phyloP scores from a whole-genome alignment of 495 filamentous ascomycete genomes.

The Podospora comata region DNA sequence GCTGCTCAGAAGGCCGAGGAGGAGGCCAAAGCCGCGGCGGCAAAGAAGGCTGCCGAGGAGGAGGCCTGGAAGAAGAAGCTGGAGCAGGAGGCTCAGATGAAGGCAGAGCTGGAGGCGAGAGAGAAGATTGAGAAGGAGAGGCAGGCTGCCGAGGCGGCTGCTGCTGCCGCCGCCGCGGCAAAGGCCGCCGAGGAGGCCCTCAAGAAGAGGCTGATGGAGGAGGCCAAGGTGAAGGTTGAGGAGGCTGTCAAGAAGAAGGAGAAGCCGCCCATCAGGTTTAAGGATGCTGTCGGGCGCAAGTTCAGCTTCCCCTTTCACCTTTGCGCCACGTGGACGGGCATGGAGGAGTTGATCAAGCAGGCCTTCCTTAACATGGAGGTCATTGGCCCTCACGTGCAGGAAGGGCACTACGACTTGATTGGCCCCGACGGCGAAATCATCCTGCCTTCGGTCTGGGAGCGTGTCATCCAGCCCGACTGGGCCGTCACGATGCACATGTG shows the following conservation, averaged over 20 bases:
- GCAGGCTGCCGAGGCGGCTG: constrained; percentile 30
- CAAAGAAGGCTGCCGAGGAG: constrained; percentile 46
- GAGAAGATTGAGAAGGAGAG: constrained; percentile 43
- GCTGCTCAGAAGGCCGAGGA: constrained; percentile 40
- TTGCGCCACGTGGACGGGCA: constrained; percentile 77
- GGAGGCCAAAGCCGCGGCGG: constrained; percentile 41
- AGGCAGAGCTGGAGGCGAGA: constrained; percentile 43
- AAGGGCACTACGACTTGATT: constrained; percentile 81
- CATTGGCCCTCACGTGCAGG: constrained; percentile 76
- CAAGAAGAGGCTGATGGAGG: constrained; percentile 45
- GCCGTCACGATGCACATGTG: constrained; percentile 95
- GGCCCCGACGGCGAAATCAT: constrained; percentile 85
- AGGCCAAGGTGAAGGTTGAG: constrained; percentile 49
- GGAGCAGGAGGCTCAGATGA: constrained; percentile 44
- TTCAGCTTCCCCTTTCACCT: constrained; percentile 82
- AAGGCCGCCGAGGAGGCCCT: constrained; percentile 39
- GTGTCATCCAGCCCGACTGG: constrained; percentile 82
- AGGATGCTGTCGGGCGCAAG: constrained; percentile 80
- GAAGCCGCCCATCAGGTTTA: constrained; percentile 68
- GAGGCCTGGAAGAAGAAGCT: constrained; percentile 44
- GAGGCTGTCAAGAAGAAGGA: constrained; percentile 53
- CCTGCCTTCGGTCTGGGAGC: constrained; percentile 83
- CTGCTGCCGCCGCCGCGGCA: constrained; percentile 18
- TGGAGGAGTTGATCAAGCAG: constrained; percentile 83
- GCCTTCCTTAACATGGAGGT: constrained; percentile 82